Base-by-base conservation (phyloP, 768 basidiomycete genomes). In the Leccinum imitatum region DNA sequence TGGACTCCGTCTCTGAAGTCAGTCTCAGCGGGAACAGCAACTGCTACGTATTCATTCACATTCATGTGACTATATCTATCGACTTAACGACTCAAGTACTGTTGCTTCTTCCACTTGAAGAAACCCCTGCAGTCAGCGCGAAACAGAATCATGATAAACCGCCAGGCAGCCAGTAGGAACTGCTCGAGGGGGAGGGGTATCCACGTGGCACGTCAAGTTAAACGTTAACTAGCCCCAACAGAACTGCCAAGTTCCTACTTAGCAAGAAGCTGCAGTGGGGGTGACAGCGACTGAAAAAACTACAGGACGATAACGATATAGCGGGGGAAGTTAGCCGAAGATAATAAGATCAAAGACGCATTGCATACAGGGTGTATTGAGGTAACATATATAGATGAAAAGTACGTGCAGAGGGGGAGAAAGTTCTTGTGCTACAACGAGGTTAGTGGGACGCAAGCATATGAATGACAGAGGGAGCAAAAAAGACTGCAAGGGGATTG, bases 371-470 rank as follows among this genome's bases (percentile, higher is more conserved):
- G 44, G 11, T 54, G 52, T 41, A 25, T 46, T 59, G 57, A 58
- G 54, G 54, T 65, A 50, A 61, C 55, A 59, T 56, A 58, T 50
- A 19, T 52, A 55, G 27, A 21, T 55, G 17, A 19, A 46, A 37
- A 58, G 50, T 54, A 64, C 37, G 64, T 62, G 64, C 23, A 25
- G 27, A 19, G 44, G 17, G 19, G 19, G 14, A 30, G 3, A 50
- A 51, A 37, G 56, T 47, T 46, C 63, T 53, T 66, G 54, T 63
- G 60, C 60, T 62, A 58, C 58, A 59, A 52, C 56, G 10, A 47
- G 37, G 56, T 65, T 50, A 53, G 39, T 52, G 53, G 41, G 46
- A 50, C 10, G 35, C 23, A 48, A 30, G 41, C 25, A n/a, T 53
- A 57, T 35, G 4, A 25, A 30, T n/a, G 44, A 47, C 21, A 19